Base-by-base conservation (phyloP, 805 yeast species). In the Kuraishia hungarica region DNA sequence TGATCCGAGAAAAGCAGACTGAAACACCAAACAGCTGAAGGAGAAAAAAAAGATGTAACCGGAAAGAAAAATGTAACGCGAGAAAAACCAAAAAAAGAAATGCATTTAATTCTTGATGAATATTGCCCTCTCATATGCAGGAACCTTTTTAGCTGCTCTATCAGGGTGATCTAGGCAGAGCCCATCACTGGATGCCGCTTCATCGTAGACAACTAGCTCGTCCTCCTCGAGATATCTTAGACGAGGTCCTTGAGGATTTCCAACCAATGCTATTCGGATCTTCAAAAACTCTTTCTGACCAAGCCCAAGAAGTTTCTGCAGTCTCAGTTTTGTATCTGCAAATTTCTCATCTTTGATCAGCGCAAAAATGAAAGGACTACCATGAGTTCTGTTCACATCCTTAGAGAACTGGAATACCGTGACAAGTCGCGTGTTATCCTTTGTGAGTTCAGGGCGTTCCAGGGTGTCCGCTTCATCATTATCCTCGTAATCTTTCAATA, bases 101-200 rank as follows among this genome's bases (percentile, higher is more conserved):
- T 50, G 13, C n/a, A 19, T 13, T 58, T 54, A 66, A 56, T 68
- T 74, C 64, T 78, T 81, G 56, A 83, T 82, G 52, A 78, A 77
- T 68, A 84, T 84, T 21, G 87, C 84, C 55, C 84, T 78, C 63
- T 81, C 84, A 57, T 74, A 75, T 2, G 71, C 70, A 7, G 79
- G 64, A 5, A 72, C 76, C 54, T 80, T 76, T 57, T 84, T 77
- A n/a, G 84, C 78, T 48, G 83, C 74, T 64, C 94, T 80, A 66
- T 90, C 97, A 1, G 94, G 91, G 64, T 89, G 96, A 65, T 94
- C 97, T 65, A 94, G 73, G 26, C 92, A 96, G 53, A 94, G 71
- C 35, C 75, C 76, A 56, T 80, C 84, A 50, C 74, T 74, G 10
- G 74, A 72, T 19, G 73, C 68, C 56, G 84, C 65, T 48, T 78